These are phyloP conservation scores for Podaxis rugospora DNA, from an alignment of 768 basidiomycete species.

Conservation along the genomic window DNA sequence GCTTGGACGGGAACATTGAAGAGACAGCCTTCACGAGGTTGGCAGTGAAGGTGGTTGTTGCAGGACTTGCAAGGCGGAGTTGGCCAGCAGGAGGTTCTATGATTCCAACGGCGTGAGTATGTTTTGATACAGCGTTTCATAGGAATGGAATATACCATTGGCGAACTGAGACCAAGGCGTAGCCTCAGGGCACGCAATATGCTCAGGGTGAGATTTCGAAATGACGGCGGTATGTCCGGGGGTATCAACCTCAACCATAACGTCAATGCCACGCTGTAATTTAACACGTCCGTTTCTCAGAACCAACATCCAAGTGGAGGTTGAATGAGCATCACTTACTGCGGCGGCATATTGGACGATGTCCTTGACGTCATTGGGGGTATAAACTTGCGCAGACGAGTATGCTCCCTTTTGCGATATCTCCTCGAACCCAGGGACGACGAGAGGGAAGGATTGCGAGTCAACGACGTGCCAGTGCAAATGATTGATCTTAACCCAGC, in stretches of 20 bases:
- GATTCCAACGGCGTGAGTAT: background rate
- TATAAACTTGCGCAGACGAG: conserved; percentile 49
- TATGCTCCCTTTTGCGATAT: conserved; percentile 68
- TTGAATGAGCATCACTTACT: conserved; percentile 34
- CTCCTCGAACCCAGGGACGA: conserved; percentile 54
- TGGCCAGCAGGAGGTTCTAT: conserved; percentile 82
- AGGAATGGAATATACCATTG: conserved; percentile 26
- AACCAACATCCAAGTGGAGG: background rate
- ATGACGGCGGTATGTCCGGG: conserved; percentile 81
- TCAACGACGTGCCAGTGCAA: conserved; percentile 88
- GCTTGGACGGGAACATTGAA: conserved; percentile 43
- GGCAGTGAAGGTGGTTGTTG: conserved; percentile 56
- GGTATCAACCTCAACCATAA: conserved; percentile 74
- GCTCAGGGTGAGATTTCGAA: conserved; percentile 63
- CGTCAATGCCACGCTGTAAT: conserved; percentile 65
- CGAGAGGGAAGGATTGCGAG: conserved; percentile 76
- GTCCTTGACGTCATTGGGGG: conserved; percentile 46
- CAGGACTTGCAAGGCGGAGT: conserved; percentile 61
- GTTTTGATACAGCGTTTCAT: background rate
- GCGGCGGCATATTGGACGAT: conserved; percentile 66
- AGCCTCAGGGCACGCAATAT: conserved; percentile 62
- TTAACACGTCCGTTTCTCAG: background rate
- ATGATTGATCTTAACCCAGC: conserved; percentile 74
- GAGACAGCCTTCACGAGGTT: conserved; percentile 50
- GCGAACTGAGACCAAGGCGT: conserved; percentile 62